Conservation (phyloP, 2,329 filamentous ascomycete genomes). For the Claviceps digitariae region DNA sequence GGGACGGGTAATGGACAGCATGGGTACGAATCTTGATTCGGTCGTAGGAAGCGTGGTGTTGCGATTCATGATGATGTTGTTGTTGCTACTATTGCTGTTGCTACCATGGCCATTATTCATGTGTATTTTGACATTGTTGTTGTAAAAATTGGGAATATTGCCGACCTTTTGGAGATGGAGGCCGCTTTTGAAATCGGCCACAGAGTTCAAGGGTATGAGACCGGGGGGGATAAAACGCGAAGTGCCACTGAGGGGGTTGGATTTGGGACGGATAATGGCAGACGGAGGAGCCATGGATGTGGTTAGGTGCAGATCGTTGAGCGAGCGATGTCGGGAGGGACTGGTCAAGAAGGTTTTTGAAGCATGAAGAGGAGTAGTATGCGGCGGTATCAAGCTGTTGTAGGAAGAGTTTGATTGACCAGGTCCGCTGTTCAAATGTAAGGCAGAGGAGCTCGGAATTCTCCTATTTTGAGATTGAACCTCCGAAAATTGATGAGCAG, state of each 20-base stretch:
- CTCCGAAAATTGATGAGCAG: background rate
- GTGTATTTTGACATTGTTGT: background rate
- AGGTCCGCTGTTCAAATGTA: background rate
- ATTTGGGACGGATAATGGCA: slow-evolving; percentile 1
- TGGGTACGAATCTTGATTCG: slow-evolving; percentile 10
- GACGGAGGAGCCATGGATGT: background rate
- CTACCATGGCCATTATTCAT: background rate
- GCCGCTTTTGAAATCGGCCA: background rate
- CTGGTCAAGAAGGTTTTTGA: background rate
- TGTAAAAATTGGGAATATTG: background rate
- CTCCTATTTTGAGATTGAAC: background rate
- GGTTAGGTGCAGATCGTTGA: slow-evolving; percentile 2
- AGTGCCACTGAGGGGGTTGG: background rate
- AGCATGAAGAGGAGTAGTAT: background rate
- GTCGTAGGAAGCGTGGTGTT: background rate
- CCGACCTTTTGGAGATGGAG: background rate
- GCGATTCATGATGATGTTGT: background rate
- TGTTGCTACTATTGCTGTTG: background rate
- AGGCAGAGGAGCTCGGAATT: background rate
- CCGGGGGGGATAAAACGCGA: background rate
- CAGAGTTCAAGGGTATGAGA: background rate
- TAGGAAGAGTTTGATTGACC: background rate
- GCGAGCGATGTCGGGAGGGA: slow-evolving; percentile 2
- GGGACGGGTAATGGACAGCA: slow-evolving; percentile 11
- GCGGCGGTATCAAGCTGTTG: background rate